phyloP scores from a whole-genome alignment of 1,284 basidiomycete species.

The Pyrrhoderma lamaoense region DNA sequence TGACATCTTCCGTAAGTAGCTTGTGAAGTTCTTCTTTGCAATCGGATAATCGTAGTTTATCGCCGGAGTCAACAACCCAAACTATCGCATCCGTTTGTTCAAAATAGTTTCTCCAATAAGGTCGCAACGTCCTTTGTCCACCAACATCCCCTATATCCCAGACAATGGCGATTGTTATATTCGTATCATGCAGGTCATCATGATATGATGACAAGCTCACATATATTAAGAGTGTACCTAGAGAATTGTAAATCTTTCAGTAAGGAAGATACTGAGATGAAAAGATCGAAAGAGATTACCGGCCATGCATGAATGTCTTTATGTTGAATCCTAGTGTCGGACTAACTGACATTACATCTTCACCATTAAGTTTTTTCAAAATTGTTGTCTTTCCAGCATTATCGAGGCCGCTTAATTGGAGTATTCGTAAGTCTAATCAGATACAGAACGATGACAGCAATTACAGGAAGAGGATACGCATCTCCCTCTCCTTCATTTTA shows the following conservation, averaged over 20 bases:
- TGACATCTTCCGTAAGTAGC: constrained; percentile 86
- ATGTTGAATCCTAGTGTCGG: constrained; percentile 99
- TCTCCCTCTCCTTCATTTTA: constrained; percentile 89
- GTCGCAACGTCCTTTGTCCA: constrained; percentile 89
- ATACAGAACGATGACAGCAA: constrained; percentile 6
- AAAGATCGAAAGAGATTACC: too few relatives aligned
- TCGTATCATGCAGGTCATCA: not conserved
- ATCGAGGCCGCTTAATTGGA: constrained; percentile 76
- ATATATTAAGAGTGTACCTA: constrained; percentile 91
- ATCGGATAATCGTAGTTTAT: constrained; percentile 83
- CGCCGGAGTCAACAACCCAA: constrained; percentile 97
- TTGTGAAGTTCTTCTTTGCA: constrained; percentile 83
- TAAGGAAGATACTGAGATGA: too few relatives aligned
- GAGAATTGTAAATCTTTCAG: constrained; percentile 17
- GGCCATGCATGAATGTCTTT: constrained; percentile 87
- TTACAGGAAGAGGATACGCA: constrained; percentile 93
- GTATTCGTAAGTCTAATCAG: not conserved
- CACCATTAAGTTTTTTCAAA: constrained; percentile 86
- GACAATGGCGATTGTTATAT: not conserved
- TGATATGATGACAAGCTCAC: constrained; percentile 39
- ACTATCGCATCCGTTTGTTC: constrained; percentile 97
- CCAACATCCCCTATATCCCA: constrained; percentile 97
- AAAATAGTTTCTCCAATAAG: constrained; percentile 99
- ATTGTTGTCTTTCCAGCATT: constrained; percentile 99
- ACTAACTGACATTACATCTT: constrained; percentile 82